Evolutionary conservation across 2,329 filamentous ascomycete genomes (phyloP).

Genomic region (Bipolaris cookei): DNA sequence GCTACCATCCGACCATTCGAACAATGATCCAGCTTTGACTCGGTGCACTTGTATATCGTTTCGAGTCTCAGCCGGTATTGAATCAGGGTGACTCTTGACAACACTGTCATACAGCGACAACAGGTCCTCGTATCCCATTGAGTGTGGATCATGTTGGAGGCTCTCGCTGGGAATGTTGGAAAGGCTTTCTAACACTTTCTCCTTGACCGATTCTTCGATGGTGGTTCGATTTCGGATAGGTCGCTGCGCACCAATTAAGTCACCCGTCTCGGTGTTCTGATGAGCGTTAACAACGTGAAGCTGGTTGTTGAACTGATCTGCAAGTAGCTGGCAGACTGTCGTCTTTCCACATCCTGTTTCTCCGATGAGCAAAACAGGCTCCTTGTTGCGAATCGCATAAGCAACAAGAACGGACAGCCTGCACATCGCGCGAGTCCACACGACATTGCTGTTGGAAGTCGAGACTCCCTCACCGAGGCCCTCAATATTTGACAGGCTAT

Average conservation of each 20-base stretch:
- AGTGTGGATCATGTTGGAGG: constrained; percentile 15
- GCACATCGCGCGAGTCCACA: constrained; percentile 96
- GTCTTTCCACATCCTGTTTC: constrained; percentile 99
- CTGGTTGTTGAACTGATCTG: constrained; percentile 76
- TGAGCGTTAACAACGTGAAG: constrained; percentile 95
- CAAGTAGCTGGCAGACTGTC: constrained; percentile 90
- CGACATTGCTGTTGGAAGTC: constrained; percentile 57
- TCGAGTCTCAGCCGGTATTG: constrained; percentile 54
- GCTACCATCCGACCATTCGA: constrained; percentile 95
- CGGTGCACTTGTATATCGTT: constrained; percentile 55
- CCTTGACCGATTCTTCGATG: constrained; percentile 69
- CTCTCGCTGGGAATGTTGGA: constrained; percentile 9
- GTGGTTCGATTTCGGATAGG: constrained; percentile 84
- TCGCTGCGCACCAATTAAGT: constrained; percentile 93
- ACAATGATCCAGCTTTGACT: constrained; percentile 79
- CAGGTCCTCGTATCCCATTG: constrained; percentile 53
- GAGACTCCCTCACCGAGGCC: constrained; percentile 35
- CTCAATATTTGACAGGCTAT: constrained; percentile 46
- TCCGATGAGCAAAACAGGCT: constrained; percentile 91
- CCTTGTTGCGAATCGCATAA: constrained; percentile 83
- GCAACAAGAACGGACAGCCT: constrained; percentile 89
- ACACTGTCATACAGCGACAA: constrained; percentile 66
- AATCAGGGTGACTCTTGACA: constrained; percentile 51
- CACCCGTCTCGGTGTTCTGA: constrained; percentile 96
- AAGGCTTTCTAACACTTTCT: constrained; percentile 62